These are phyloP conservation scores for Vanderwaltozyma yarrowii DNA, from an alignment of 805 yeast species.

Conservation along the genomic window DNA sequence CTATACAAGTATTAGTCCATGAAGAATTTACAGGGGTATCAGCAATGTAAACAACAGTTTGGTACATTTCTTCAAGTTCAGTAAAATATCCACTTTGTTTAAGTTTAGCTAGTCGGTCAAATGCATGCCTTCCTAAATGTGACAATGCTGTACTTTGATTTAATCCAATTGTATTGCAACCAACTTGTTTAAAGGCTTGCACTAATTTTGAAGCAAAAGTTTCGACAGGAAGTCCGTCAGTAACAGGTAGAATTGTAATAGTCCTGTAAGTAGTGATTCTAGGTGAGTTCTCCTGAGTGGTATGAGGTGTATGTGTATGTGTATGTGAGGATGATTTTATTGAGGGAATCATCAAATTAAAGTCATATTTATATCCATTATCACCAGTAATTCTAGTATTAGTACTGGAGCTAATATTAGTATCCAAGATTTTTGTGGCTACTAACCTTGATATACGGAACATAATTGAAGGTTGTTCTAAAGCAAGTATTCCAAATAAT, in stretches of 20 bases:
- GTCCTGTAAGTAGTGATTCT: constrained; percentile 48
- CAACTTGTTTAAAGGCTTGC: constrained; percentile 61
- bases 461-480: constrained; percentile 82
- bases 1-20: constrained; percentile 88
- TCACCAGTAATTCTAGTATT: constrained; percentile 10
- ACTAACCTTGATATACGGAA: constrained; percentile 82
- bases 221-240: constrained; percentile 71
- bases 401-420: constrained; percentile 1
- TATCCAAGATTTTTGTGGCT: constrained; percentile 41
- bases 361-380: constrained; percentile 20
- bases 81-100: constrained; percentile 85
- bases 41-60: constrained; percentile 81
- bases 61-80: constrained; percentile 79
- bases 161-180: constrained; percentile 64
- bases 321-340: constrained; percentile 7
- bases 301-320: constrained; percentile 4
- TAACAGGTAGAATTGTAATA: constrained; percentile 72
- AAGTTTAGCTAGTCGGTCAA: constrained; percentile 75
- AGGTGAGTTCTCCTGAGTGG: constrained; percentile 10
- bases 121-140: constrained; percentile 85
- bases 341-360: constrained; percentile 27
- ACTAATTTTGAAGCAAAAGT: constrained; percentile 73
- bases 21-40: constrained; percentile 74
- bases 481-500: constrained; percentile 72
- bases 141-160: constrained; percentile 72